Evolutionary conservation across 2,329 filamentous ascomycete genomes (phyloP), one percentile per base, ranked within the genome.

Genomic region (Epichloe elymi): DNA sequence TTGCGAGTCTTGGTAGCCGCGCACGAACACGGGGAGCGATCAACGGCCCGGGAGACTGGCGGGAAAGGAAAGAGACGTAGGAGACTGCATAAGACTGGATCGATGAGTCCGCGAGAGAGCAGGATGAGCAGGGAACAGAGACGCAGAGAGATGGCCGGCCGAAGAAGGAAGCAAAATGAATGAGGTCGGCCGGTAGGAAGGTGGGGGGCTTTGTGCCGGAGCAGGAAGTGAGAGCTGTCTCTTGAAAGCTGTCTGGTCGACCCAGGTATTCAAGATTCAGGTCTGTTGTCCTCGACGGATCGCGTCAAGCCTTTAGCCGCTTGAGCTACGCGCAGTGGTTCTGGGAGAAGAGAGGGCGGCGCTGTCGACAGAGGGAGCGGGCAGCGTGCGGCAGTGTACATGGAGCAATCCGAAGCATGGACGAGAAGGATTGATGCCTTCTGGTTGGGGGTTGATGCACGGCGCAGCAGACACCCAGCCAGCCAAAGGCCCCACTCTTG

Each of bases 401-500:
- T n/a, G n/a, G 33, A 48, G 23, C 46, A 19, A 4, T 45, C 37
- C 39, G 19, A 11, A 41, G 49, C 49, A 42, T n/a, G 30, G 33
- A 47, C 38, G 35, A 48, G 48, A 41, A 41, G 33, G 26, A 26
- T 26, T 26, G 49, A 49, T 36, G 51, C 19, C 49, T 39, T 26
- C 14, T 38, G 20, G 45, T 46, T 51, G 49, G 51, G 51, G 51
- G 49, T 49, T 46, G 46, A 54, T 48, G 48, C 43, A 48, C 39
- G 46, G 42, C 37, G 49, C 41, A 43, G 30, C 36, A 30, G 20
- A 17, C 15, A 36, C 14, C 11, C 19, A 39, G n/a, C 20, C 26
- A 39, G n/a, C 10, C 19, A 44, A 23, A 38, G 51, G 49, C 53
- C 52, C 56, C 56, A 55, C 55, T 42, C 51, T 33, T 38, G 53